Evolutionary conservation across 2,329 filamentous ascomycete species (phyloP).

Genomic region (Cadophora malorum): DNA sequence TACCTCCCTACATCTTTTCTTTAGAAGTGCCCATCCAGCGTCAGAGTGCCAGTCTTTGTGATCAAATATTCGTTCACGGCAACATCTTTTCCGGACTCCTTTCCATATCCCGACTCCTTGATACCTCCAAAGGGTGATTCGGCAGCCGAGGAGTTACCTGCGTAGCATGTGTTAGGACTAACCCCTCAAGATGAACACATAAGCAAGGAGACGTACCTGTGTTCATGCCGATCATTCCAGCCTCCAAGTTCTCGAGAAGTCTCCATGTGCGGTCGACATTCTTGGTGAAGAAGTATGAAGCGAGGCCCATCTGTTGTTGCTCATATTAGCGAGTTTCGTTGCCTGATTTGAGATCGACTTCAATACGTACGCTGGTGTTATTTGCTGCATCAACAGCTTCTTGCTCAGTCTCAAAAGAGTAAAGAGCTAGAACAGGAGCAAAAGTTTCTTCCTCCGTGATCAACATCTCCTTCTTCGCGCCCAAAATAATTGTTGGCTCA

Average conservation of each 20-base stretch:
- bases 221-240: constrained; percentile 73
- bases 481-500: constrained; percentile 68
- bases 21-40: constrained; percentile 61
- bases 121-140: constrained; percentile 72
- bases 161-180: constrained; percentile 16
- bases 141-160: constrained; percentile 67
- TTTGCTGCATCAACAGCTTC: constrained; percentile 66
- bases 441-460: constrained; percentile 68
- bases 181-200: neutral
- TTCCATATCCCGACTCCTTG: constrained; percentile 72
- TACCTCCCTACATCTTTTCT: neutral
- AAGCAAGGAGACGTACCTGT: constrained; percentile 51
- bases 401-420: constrained; percentile 70
- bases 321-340: constrained; percentile 18
- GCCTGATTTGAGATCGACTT: neutral
- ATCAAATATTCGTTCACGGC: constrained; percentile 67
- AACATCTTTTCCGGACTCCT: constrained; percentile 71
- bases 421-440: constrained; percentile 67
- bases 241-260: constrained; percentile 70
- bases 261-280: constrained; percentile 70
- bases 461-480: constrained; percentile 63
- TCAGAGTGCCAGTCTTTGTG: constrained; percentile 70
- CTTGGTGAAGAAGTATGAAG: constrained; percentile 73
- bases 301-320: constrained; percentile 60
- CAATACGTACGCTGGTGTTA: constrained; percentile 52